Evolutionary conservation across 176 grass and related monocot species (phyloP).

Genomic region (Ananas comosus): DNA sequence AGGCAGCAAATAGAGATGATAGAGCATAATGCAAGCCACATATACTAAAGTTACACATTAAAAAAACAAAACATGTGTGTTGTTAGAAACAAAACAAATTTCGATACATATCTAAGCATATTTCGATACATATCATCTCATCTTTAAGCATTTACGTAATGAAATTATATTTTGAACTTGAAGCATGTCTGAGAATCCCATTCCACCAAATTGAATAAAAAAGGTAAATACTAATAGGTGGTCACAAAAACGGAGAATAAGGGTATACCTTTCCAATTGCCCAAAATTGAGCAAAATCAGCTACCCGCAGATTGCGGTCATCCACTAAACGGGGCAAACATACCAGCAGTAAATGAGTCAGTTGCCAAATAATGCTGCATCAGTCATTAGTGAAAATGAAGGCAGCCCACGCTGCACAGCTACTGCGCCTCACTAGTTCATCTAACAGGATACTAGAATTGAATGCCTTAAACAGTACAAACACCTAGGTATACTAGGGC

Average conservation of each 20-base stretch:
- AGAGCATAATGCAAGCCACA: too few relatives aligned
- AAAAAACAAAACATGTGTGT: too few relatives aligned
- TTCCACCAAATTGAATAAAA: conserved; percentile 26
- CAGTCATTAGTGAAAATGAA: conserved; percentile 61
- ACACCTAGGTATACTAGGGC: conserved; percentile 5
- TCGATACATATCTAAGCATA: too few relatives aligned
- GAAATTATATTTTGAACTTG: conserved; percentile 12
- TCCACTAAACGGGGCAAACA: conserved; percentile 90
- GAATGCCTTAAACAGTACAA: conserved; percentile 25
- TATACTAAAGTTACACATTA: too few relatives aligned
- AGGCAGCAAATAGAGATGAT: too few relatives aligned
- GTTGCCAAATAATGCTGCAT: conserved; percentile 87
- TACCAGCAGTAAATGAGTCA: conserved; percentile 94
- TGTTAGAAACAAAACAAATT: too few relatives aligned
- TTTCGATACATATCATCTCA: too few relatives aligned
- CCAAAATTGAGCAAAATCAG: conserved; percentile 99
- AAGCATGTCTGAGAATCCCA: conserved; percentile 21
- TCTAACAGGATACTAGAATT: conserved; percentile 45
- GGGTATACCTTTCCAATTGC: conserved; percentile 95
- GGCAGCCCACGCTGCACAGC: conserved; percentile 37
- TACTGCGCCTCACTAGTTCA: conserved; percentile 37
- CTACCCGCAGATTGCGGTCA: conserved; percentile 99
- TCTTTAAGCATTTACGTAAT: neutral
- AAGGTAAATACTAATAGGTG: conserved; percentile 38
- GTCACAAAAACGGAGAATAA: conserved; percentile 44